A percentile compares a stretch with the other conserved stretches of the same genome.
Conservation (phyloP, 495 filamentous ascomycete genomes). For the Daldinia vernicosa region DNA sequence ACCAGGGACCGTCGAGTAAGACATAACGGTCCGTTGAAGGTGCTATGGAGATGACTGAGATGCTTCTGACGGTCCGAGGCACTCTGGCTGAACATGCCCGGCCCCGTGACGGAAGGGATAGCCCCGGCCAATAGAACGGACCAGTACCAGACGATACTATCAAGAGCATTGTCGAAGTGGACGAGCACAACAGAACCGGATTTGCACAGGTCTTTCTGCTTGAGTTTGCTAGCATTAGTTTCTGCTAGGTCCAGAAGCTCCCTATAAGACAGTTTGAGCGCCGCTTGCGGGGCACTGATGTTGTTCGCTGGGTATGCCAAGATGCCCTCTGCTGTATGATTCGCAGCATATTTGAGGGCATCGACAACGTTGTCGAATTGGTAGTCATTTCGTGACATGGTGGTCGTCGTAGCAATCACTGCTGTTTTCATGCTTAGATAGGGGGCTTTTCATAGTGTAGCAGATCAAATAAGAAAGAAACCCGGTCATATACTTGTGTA, state of each 20-base stretch:
- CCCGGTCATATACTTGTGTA: too few species aligned
- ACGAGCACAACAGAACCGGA: slow-evolving; percentile 42
- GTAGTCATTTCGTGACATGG: slow-evolving; percentile 8
- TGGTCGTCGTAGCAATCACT: not conserved
- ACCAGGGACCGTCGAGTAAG: slow-evolving; percentile 7
- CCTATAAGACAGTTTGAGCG: slow-evolving; percentile 9
- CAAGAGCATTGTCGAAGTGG: slow-evolving; percentile 50
- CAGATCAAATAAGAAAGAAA: not conserved
- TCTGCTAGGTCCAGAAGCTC: slow-evolving; percentile 15
- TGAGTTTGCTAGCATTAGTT: slow-evolving; percentile 15
- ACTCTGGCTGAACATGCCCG: slow-evolving; percentile 46
- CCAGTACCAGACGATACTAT: slow-evolving; percentile 59
- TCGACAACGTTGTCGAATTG: slow-evolving; percentile 19
- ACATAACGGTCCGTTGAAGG: slow-evolving; percentile 16
- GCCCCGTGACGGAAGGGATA: slow-evolving; percentile 52
- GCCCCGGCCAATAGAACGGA: slow-evolving; percentile 51
- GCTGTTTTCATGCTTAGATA: not conserved
- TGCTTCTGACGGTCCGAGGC: slow-evolving; percentile 43
- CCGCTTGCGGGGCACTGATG: slow-evolving; percentile 6
- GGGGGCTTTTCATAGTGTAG: not conserved
- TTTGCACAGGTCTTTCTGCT: slow-evolving; percentile 17
- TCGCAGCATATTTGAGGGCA: slow-evolving; percentile 18
- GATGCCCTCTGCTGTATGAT: slow-evolving; percentile 19
- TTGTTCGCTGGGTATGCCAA: slow-evolving; percentile 12
- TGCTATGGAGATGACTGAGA: slow-evolving; percentile 34